Evolutionary conservation across 148 eudicot species (phyloP), one percentile per base, ranked within the genome.

Genomic region (Chenopodium suecicum): DNA sequence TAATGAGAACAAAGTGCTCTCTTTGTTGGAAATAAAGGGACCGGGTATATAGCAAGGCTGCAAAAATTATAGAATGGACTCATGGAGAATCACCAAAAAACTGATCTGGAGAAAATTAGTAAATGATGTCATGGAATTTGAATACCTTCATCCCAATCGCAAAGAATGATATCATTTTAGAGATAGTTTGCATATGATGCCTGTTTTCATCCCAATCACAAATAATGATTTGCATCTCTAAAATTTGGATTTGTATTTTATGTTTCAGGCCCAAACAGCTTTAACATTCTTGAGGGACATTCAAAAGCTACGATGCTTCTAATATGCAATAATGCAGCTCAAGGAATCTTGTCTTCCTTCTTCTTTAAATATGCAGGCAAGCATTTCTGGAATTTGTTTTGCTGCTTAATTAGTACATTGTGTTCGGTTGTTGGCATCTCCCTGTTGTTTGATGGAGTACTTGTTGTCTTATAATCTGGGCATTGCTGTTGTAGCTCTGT

Each of bases 341-440:
- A 90, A 83, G 93, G 91, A 82, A 89, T 90, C 67, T 84, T 90
- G 58, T 90, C 93, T 65, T 90, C 91, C 31, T 90, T 90, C 85
- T 90, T 90, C 90, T 90, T 89, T 75, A 90, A 90, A 90, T 90
- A 90, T 82, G 91, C 93, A 84, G 93, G 93, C 85, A 80, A 74
- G 80, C 37, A 76, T 17, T 34, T 63, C 60, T 83, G 37, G 44
- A 80, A 83, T 14, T 54, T 71, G 7, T 37, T 70, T 44, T 29
- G 31, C 44, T 23, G 41, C 74, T 77, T 44, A 31, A 16, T 64
- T 31, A 60, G 73, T 17, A 50, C 62, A 64, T 34, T 17, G 9
- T 27, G 37, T 67, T 12, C 7, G 16, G 12, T 58, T 62, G 22
- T 62, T n/a, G 66, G 47, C 41, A 69, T 70, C 58, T 56, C 37